A percentile compares a stretch with the other conserved stretches of the same genome.
phyloP scores from a whole-genome alignment of 192 early-diverging fungal species.

The Haplosporangium gracile region DNA sequence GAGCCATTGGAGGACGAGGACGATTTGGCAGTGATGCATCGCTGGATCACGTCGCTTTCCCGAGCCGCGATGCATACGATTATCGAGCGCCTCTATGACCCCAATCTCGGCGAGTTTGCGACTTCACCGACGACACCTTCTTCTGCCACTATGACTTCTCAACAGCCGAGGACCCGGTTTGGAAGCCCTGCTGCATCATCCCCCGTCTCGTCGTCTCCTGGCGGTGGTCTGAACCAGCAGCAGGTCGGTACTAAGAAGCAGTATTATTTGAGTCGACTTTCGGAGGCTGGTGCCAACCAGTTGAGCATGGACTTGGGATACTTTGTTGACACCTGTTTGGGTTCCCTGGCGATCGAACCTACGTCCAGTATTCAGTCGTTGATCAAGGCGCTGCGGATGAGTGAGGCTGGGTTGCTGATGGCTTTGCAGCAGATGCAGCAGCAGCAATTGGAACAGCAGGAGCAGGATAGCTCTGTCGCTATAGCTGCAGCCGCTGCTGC shows the following conservation, averaged over 20 bases:
- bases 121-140: neutral
- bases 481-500: neutral
- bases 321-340: constrained; percentile 61
- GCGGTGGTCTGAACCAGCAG: neutral
- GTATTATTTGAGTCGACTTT: constrained; percentile 34
- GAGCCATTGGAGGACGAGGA: constrained; percentile 48
- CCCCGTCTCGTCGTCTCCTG: neutral
- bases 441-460: constrained; percentile 14
- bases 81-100: constrained; percentile 43
- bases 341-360: constrained; percentile 36
- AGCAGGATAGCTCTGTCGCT: neutral
- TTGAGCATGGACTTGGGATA: constrained; percentile 75
- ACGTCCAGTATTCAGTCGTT: constrained; percentile 38
- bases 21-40: constrained; percentile 64
- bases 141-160: neutral
- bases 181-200: constrained; percentile 6
- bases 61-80: constrained; percentile 69
- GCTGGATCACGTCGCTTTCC: constrained; percentile 78
- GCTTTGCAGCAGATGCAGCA: constrained; percentile 38
- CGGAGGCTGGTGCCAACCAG: constrained; percentile 65
- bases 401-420: constrained; percentile 36
- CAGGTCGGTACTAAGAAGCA: constrained; percentile 11
- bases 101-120: constrained; percentile 35
- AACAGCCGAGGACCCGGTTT: constrained; percentile 1
- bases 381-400: constrained; percentile 34